Percentiles rank a stretch among this genome's conserved stretches.
These are phyloP conservation scores for Kluyveromyces sp. DNA, from an alignment of 1,139 yeast species.

Conservation along the genomic window DNA sequence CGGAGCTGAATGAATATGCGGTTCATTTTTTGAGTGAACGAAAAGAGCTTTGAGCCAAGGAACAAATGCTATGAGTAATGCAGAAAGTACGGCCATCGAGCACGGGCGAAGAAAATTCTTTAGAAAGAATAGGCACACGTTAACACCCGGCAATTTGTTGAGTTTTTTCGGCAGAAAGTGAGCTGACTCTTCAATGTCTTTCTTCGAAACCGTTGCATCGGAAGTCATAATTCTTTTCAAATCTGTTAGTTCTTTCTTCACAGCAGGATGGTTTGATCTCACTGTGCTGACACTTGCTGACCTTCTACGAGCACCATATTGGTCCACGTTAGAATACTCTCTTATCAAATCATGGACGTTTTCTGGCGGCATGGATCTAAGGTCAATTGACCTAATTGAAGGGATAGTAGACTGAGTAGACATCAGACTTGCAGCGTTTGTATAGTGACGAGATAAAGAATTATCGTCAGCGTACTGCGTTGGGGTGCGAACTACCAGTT, in stretches of 20 bases:
- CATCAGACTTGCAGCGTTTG: background rate
- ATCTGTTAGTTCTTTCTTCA: slow-evolving; percentile 13
- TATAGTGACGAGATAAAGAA: background rate
- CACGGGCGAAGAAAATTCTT: slow-evolving; percentile 66
- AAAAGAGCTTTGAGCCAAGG: slow-evolving; percentile 84
- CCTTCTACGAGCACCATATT: slow-evolving; percentile 25
- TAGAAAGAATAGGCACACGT: slow-evolving; percentile 33
- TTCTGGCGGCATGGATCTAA: slow-evolving; percentile 43
- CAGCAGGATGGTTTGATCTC: background rate
- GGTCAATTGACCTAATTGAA: slow-evolving; percentile 22
- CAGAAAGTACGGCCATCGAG: slow-evolving; percentile 54
- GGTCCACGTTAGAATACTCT: slow-evolving; percentile 50
- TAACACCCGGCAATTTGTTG: slow-evolving; percentile 26
- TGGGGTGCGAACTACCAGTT: background rate
- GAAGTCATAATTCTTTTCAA: slow-evolving; percentile 30
- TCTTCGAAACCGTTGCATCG: slow-evolving; percentile 28
- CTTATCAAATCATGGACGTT: slow-evolving; percentile 50
- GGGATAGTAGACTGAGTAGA: slow-evolving; percentile 7
- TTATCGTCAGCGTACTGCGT: slow-evolving; percentile 2
- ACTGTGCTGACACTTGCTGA: slow-evolving; percentile 8
- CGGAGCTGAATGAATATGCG: slow-evolving; percentile 59
- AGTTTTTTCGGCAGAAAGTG: slow-evolving; percentile 23
- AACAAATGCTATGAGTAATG: slow-evolving; percentile 66
- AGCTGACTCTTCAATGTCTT: slow-evolving; percentile 30
- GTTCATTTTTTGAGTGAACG: slow-evolving; percentile 37